Conservation (phyloP, 768 basidiomycete species). For the Rhodotorula babjevae region DNA sequence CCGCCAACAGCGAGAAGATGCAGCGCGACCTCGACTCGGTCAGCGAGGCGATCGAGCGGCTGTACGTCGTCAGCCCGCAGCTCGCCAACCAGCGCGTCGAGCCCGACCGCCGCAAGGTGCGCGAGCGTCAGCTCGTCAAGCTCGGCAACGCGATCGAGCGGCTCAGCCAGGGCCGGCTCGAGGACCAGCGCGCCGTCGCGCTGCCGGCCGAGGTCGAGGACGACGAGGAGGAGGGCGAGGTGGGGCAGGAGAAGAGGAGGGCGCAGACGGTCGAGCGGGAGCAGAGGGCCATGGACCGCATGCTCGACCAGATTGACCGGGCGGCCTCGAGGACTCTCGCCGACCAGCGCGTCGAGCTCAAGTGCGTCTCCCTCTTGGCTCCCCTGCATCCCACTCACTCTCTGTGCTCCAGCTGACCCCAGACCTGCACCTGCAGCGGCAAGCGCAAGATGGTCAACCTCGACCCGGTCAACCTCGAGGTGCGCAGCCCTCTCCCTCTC, state of each 20-base stretch:
- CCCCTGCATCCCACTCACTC: not conserved
- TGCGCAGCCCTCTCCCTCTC: not conserved
- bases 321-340: slow-evolving; percentile 64
- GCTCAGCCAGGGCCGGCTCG: slow-evolving; percentile 42
- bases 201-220: slow-evolving; percentile 1
- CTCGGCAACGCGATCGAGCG: slow-evolving; percentile 44
- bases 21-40: slow-evolving; percentile 74
- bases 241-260: not conserved
- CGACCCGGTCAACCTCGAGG: slow-evolving; percentile 2
- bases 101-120: slow-evolving; percentile 60
- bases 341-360: slow-evolving; percentile 61
- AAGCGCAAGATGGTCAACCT: slow-evolving; percentile 12
- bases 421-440: slow-evolving; percentile 1
- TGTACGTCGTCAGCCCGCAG: slow-evolving; percentile 81
- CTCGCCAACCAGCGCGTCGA: slow-evolving; percentile 90
- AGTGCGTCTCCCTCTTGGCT: not conserved
- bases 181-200: slow-evolving; percentile 43
- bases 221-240: not conserved
- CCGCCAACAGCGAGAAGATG: slow-evolving; percentile 65
- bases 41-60: slow-evolving; percentile 78
- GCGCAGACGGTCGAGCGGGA: slow-evolving; percentile 43
- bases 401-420: not conserved
- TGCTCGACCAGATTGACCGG: slow-evolving; percentile 54
- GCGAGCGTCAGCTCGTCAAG: slow-evolving; percentile 67
- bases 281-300: slow-evolving; percentile 64